Percentiles rank a stretch among this genome's conserved stretches.
phyloP scores from a whole-genome alignment of 768 basidiomycete species.

The Agrocybe pediades region DNA sequence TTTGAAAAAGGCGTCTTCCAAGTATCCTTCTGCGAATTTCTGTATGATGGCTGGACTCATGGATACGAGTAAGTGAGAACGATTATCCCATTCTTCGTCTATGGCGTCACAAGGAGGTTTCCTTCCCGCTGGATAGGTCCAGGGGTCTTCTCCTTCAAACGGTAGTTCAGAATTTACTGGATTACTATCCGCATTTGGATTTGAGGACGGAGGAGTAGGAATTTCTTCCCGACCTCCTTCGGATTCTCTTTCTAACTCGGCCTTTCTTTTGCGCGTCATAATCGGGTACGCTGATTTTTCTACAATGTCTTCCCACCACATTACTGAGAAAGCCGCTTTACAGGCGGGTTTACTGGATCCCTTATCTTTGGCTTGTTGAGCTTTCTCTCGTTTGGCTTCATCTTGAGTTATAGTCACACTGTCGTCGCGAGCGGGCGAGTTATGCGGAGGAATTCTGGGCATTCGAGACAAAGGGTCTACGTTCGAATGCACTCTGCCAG shows the following conservation, averaged over 20 bases:
- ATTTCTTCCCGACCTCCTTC: too few relatives aligned
- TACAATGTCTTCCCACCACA: conserved; percentile 21
- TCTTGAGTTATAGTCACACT: conserved; percentile 7
- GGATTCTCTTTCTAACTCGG: not conserved
- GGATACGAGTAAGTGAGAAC: too few relatives aligned
- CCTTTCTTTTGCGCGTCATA: conserved; percentile 1
- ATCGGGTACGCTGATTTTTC: conserved; percentile 9
- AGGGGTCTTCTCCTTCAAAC: not conserved
- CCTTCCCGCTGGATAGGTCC: too few relatives aligned
- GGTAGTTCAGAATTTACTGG: too few relatives aligned
- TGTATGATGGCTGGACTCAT: too few relatives aligned
- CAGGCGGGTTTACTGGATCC: conserved; percentile 5
- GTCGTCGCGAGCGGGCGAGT: conserved; percentile 15
- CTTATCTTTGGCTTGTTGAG: conserved; percentile 9
- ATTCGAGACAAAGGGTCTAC: conserved; percentile 36
- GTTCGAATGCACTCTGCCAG: conserved; percentile 40
- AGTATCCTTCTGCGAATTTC: too few relatives aligned
- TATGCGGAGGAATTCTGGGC: conserved; percentile 17
- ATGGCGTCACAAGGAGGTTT: too few relatives aligned
- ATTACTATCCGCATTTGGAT: too few relatives aligned
- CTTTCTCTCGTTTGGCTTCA: not conserved
- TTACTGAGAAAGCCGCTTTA: conserved; percentile 20
- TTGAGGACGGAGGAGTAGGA: too few relatives aligned
- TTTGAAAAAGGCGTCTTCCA: not conserved
- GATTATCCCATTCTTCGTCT: too few relatives aligned